phyloP scores from a whole-genome alignment of 106 monocot genomes.

The Triglochin maritima region DNA sequence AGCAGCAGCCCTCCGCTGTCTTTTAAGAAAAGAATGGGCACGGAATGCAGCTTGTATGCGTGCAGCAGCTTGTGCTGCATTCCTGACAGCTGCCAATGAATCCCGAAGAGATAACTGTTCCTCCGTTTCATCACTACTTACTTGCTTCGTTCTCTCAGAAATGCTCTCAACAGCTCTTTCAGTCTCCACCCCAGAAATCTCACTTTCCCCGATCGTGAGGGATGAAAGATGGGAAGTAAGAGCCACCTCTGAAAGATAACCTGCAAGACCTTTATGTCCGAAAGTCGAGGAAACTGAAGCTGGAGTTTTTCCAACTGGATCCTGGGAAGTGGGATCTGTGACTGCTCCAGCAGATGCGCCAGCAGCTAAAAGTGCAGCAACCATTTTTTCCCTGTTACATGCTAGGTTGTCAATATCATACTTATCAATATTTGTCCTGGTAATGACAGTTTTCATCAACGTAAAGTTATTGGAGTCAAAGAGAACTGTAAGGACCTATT shows the following conservation, averaged over 20 bases:
- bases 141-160: conserved; percentile 23
- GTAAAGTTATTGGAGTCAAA: too few species aligned
- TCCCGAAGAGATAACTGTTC: conserved; percentile 65
- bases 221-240: conserved; percentile 57
- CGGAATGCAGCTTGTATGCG: conserved; percentile 71
- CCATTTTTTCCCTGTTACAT: conserved; percentile 58
- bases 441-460: too few species aligned
- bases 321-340: conserved; percentile 67
- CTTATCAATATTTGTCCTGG: too few species aligned
- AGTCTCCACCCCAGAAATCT: conserved; percentile 30
- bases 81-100: conserved; percentile 60
- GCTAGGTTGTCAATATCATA: not conserved
- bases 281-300: conserved; percentile 38
- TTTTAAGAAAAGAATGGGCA: conserved; percentile 56
- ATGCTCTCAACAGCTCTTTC: conserved; percentile 39
- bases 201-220: conserved; percentile 36
- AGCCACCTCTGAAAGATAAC: conserved; percentile 59
- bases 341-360: conserved; percentile 61
- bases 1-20: conserved; percentile 15
- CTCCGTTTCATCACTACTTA: conserved; percentile 35
- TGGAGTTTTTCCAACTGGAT: conserved; percentile 56
- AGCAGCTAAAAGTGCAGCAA: conserved; percentile 61
- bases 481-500: too few species aligned
- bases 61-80: conserved; percentile 65
- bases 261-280: conserved; percentile 64